These are phyloP conservation scores for Aureobasidium namibiae DNA, from an alignment of 2,329 filamentous ascomycete genomes.

Conservation along the genomic window DNA sequence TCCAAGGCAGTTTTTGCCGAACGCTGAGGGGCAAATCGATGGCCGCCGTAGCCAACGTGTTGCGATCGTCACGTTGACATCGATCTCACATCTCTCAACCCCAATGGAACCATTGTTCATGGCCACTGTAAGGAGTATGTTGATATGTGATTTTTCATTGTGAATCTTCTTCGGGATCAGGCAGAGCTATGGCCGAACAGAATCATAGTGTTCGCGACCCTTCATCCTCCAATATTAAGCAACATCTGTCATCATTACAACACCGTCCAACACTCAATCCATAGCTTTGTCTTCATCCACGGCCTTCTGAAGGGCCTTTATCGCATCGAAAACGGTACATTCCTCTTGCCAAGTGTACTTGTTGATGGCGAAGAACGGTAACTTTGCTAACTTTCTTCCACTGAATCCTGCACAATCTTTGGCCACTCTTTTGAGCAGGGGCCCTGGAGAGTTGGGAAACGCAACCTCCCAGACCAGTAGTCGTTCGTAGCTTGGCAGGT, in stretches of 20 bases:
- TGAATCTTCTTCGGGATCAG: too few relatives aligned
- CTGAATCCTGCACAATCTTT: slow-evolving; percentile 31
- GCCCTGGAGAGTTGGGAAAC: slow-evolving; percentile 20
- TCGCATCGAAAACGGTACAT: slow-evolving; percentile 30
- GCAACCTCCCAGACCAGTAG: slow-evolving; percentile 20
- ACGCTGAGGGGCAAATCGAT: neutral
- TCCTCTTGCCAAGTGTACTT: slow-evolving; percentile 29
- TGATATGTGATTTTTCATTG: too few relatives aligned
- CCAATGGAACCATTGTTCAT: too few relatives aligned
- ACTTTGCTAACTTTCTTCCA: slow-evolving; percentile 33
- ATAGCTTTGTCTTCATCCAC: neutral
- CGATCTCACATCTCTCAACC: too few relatives aligned
- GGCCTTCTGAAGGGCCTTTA: slow-evolving; percentile 28
- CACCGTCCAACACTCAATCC: neutral
- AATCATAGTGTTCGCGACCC: neutral
- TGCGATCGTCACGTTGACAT: neutral
- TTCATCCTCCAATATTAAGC: neutral
- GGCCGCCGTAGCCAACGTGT: neutral
- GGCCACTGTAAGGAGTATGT: too few relatives aligned
- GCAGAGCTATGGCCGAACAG: neutral
- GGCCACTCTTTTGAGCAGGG: slow-evolving; percentile 26
- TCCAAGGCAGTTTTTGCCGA: neutral
- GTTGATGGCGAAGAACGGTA: slow-evolving; percentile 35
- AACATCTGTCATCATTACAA: neutral
- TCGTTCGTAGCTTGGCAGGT: slow-evolving; percentile 24